Evolutionary conservation across 768 basidiomycete species (phyloP), one percentile per base, ranked within the genome.

Genomic region (Termitomyces sp.): DNA sequence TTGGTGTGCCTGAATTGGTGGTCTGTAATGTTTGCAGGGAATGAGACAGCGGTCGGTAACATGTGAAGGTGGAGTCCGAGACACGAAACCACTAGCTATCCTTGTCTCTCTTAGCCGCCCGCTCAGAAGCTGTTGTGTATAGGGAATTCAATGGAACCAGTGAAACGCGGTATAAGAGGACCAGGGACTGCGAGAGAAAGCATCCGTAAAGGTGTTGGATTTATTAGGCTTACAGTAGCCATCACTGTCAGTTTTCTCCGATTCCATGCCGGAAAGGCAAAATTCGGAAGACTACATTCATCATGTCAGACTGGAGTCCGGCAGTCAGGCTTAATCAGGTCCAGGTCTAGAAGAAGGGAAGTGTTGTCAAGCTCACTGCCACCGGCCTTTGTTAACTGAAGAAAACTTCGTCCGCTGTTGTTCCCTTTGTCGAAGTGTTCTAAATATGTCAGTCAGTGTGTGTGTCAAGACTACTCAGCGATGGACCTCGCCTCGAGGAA

Each of bases 1-100:
- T 41, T 52, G 20, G 50, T 30, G 52, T 54, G 53, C 40, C 53
- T 54, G 53, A n/a, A 12, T 43, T 32, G 28, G 53, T 54, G 28
- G 53, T 54, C 53, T 54, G 4, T 54, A 43, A 54, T 54, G 53
- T 54, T 54, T n/a, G 18, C 52, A 32, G n/a, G 13, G 23, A 50
- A 32, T 47, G 55, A 56, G 63, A 55, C 53, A 58, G 33, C 52
- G 44, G 35, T 35, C 35, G 59, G 50, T 55, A 49, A 52, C 52
- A 58, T 58, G 61, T 61, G 57, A 56, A 56, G 58, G 23, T n/a
- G 54, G 32, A 28, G 55, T 46, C 50, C 55, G 51, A 64, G 50
- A 60, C 61, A 59, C 16, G 40, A 32, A 59, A 55, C 36, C 23
- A 48, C 23, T 28, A 56, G 46, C 13, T 50, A 30, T 26, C 35